Base-by-base conservation (phyloP, 768 basidiomycete genomes). In the Agaricus sinodeliciosus region DNA sequence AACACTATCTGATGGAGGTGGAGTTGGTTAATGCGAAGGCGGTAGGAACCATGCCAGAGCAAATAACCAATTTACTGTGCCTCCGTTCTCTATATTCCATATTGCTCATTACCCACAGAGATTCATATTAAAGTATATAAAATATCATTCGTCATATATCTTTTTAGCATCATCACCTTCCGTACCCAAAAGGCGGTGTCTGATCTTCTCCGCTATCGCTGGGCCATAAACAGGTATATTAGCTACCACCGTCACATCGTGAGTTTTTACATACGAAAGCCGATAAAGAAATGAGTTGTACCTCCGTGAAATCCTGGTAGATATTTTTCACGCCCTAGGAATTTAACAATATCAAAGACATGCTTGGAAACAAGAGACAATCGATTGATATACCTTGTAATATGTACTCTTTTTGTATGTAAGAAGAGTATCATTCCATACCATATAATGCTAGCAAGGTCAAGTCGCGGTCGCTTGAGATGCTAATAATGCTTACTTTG, bases 401-500 rank as follows among this genome's bases (percentile, higher is more conserved):
- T 61, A 65, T 18, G 49, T 61, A 49, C 68, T 68, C 28, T 59
- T 56, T n/a, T 64, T 55, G 50, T 65, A 70, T 2, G 69, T 69
- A 19, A 77, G 65, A 56, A 67, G 72, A 63, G 78, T 77, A 65
- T 85, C 79, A 58, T 86, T 82, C 82, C 84, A 83, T 16, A 88
- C 70, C 0, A 75, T 81, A 55, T 80, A 83, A 62, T 89, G 80
- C 58, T 69, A 72, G 45, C 22, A 22, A 22, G 22, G 22, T 22
- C 22, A 22, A 22, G 22, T 22, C 3, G 3, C 22, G 3, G 22
- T 22, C 22, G 22, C 3, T 22, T 22, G 22, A 22, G 3, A 22
- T 22, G 22, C 22, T 22, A 22, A 3, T 22, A 22, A 22, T 22
- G 3, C 22, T 22, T 54, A 73, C 72, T 50, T 64, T 63, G 55